A percentile compares a stretch with the other conserved stretches of the same genome.
phyloP scores from a whole-genome alignment of 306 rosid genomes.

The Sicyos edulis region DNA sequence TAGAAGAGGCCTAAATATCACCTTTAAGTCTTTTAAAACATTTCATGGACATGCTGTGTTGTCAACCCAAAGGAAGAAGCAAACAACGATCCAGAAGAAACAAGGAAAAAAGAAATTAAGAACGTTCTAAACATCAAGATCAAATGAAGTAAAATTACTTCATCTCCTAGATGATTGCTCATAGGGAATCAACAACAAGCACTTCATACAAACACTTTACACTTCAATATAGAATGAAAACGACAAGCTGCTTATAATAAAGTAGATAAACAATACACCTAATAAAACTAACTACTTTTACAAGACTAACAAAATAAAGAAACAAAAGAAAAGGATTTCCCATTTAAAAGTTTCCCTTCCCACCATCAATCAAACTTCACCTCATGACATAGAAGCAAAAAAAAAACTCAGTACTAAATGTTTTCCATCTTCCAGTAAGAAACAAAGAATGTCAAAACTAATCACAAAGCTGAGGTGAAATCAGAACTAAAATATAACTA shows the following conservation, averaged over 20 bases:
- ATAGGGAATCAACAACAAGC: too few relatives aligned
- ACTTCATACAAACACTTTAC: too few relatives aligned
- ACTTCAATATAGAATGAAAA: not conserved
- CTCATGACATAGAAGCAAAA: slow-evolving; percentile 6
- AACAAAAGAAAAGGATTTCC: not conserved
- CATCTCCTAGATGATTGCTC: not conserved
- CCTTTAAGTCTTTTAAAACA: not conserved
- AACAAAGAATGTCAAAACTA: slow-evolving; percentile 29
- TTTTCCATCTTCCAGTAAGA: not conserved
- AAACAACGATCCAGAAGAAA: not conserved
- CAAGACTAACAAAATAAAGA: not conserved
- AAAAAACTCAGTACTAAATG: not conserved
- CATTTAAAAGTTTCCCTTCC: not conserved
- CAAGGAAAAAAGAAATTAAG: too few relatives aligned
- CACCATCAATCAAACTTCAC: not conserved
- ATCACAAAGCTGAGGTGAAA: slow-evolving; percentile 25
- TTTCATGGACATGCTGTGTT: not conserved
- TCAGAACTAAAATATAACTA: slow-evolving; percentile 61
- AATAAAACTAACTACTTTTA: not conserved
- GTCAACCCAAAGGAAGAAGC: not conserved
- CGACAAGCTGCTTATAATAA: not conserved
- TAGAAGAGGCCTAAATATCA: too few relatives aligned
- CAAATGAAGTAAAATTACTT: slow-evolving; percentile 5
- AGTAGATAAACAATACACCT: too few relatives aligned
- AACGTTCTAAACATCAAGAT: too few relatives aligned